Evolutionary conservation across 441 rosid species (phyloP).

Genomic region (Eutrema salsugineum): DNA sequence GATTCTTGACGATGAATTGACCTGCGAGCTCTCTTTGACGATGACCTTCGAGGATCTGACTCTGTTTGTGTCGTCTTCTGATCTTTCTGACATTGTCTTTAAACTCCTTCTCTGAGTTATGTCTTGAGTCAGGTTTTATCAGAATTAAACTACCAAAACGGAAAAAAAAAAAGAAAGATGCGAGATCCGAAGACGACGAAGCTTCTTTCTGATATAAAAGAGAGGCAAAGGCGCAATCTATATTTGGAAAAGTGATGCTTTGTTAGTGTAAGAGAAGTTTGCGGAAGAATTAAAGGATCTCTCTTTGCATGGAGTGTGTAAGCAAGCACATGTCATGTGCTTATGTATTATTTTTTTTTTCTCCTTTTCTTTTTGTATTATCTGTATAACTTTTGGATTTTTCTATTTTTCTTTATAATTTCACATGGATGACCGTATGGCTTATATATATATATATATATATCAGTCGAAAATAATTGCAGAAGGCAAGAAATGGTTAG

Average conservation of each 20-base stretch:
- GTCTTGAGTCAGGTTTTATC: slow-evolving; percentile 14
- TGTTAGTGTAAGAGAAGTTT: slow-evolving; percentile 32
- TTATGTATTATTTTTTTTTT: not conserved
- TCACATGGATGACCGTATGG: slow-evolving; percentile 24
- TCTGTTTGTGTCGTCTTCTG: slow-evolving; percentile 1
- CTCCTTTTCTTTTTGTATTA: not conserved
- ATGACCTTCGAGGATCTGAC: slow-evolving; percentile 48
- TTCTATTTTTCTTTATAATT: slow-evolving; percentile 16
- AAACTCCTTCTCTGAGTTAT: slow-evolving; percentile 6
- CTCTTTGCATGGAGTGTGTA: slow-evolving; percentile 17
- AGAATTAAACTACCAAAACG: not conserved
- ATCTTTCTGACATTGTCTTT: slow-evolving; percentile 25
- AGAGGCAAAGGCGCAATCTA: slow-evolving; percentile 31
- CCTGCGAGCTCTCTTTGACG: slow-evolving; percentile 55
- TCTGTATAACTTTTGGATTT: not conserved
- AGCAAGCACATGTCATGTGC: slow-evolving; percentile 32
- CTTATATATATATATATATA: slow-evolving; percentile 4
- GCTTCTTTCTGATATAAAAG: slow-evolving; percentile 8
- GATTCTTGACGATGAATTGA: slow-evolving; percentile 56
- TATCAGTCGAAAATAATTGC: slow-evolving; percentile 6
- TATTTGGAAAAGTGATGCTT: slow-evolving; percentile 20
- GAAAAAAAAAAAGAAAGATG: not conserved
- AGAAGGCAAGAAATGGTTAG: slow-evolving; percentile 20
- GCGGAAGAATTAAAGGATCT: slow-evolving; percentile 37
- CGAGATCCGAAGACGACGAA: slow-evolving; percentile 31